Evolutionary conservation across 2,329 filamentous ascomycete genomes (phyloP), one percentile per base, ranked within the genome.

Genomic region (Penicillium rolfsii): DNA sequence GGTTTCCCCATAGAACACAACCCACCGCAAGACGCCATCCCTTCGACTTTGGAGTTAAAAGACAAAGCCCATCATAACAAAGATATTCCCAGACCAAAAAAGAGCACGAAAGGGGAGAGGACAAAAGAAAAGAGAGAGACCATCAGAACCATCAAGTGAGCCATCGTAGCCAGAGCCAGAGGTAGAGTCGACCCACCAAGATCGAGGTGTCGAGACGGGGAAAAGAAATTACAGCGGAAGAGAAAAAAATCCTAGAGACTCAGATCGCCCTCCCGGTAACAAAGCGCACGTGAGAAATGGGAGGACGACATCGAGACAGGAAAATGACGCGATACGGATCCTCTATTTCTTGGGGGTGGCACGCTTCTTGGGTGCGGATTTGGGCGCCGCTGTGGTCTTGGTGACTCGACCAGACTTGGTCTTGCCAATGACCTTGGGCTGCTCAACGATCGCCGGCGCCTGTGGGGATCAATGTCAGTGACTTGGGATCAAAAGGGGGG

Each of bases 351-450:
- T 81, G 11, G 74, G 60, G 12, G 53, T 38, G n/a, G 77, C 66
- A 33, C 77, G 75, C 72, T 81, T 83, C 73, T 81, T 82, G 65
- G 79, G 72, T 5, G 82, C 74, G 52, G 81, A 78, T 69, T 77
- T 74, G 62, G 77, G 67, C 12, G 76, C 73, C 36, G 80, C 76
- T 40, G 80, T 80, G 45, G 82, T 78, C 87, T 95, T 96, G 71
- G 89, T 87, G 71, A 96, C 89, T 69, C 92, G 89, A 52, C 92
- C 91, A 57, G 91, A 89, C 86, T 95, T 95, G 77, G 91, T 93
- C 86, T 91, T 93, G 76, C 85, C 86, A 55, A 93, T 80, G 52
- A 89, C 83, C 72, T 88, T 87, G 64, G 87, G 83, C 79, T 89
- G 88, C 68, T 91, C 88, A 59, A 88, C 84, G 53, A 89, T 82